A percentile compares a stretch with the other conserved stretches of the same genome.
phyloP scores from a whole-genome alignment of 2,329 filamentous ascomycete species.

The Gyromitra esculenta region DNA sequence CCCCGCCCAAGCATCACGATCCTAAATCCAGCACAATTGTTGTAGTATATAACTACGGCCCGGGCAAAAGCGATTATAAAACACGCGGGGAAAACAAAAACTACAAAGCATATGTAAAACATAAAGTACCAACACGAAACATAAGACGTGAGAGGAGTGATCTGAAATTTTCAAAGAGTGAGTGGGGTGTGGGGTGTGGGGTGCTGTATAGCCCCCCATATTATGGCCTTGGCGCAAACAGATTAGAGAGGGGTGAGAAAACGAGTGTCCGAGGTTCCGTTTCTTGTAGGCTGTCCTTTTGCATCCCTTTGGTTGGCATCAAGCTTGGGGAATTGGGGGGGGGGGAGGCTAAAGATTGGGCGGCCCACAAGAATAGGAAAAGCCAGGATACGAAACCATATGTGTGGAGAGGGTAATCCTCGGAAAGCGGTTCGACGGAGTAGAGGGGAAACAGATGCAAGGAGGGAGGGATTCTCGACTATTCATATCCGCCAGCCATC shows the following conservation, averaged over 20 bases:
- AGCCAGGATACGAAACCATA: slow-evolving; percentile 9
- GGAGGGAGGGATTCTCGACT: slow-evolving; percentile 21
- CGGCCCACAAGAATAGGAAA: neutral
- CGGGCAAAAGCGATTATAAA: neutral
- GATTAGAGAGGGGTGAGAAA: neutral
- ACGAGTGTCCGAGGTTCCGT: neutral
- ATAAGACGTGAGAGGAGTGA: slow-evolving; percentile 19
- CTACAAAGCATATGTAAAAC: slow-evolving; percentile 17
- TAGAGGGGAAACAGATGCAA: slow-evolving; percentile 18
- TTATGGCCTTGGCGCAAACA: neutral
- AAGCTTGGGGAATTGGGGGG: neutral
- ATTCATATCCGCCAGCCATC: slow-evolving; percentile 26
- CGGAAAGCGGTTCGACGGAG: neutral
- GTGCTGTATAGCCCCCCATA: neutral
- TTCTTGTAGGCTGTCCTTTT: neutral
- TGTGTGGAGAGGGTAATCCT: neutral
- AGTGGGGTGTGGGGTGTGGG: slow-evolving; percentile 6
- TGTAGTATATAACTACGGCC: neutral
- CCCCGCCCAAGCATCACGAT: neutral
- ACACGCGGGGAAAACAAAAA: neutral
- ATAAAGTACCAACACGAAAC: slow-evolving; percentile 22
- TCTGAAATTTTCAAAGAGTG: slow-evolving; percentile 4
- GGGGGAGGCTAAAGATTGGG: neutral
- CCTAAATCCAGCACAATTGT: neutral
- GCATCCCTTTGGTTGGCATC: neutral